A percentile compares a stretch with the other conserved stretches of the same genome.
Conservation (phyloP, 2,329 filamentous ascomycete genomes). For the Setomelanomma holmii region DNA sequence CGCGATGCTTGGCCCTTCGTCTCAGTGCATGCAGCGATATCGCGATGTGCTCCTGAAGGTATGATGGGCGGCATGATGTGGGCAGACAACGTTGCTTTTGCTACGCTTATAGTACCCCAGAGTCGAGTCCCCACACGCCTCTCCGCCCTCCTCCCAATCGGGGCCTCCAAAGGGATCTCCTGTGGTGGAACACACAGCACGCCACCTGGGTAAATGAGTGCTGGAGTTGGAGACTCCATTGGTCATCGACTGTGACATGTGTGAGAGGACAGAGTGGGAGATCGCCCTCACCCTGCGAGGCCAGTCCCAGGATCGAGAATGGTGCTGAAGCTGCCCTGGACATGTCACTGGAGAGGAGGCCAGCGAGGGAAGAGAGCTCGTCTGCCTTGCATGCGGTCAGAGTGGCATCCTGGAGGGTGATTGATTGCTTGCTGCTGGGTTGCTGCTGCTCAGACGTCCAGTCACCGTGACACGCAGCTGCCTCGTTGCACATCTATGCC, state of each 20-base stretch:
- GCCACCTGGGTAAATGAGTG: slow-evolving; percentile 20
- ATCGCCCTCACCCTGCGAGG: slow-evolving; percentile 17
- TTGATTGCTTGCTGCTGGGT: slow-evolving; percentile 1
- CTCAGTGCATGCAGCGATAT: slow-evolving; percentile 21
- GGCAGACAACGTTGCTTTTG: slow-evolving; percentile 19
- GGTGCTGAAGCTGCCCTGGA: background rate
- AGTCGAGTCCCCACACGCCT: slow-evolving; percentile 25
- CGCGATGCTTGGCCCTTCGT: background rate
- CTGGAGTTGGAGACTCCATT: slow-evolving; percentile 10
- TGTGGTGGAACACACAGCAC: slow-evolving; percentile 25
- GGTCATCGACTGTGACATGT: slow-evolving; percentile 18
- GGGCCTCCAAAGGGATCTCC: slow-evolving; percentile 3
- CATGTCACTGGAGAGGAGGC: background rate
- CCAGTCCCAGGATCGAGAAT: background rate
- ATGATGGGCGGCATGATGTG: slow-evolving; percentile 7
- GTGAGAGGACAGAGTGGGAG: slow-evolving; percentile 16
- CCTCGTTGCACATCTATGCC: slow-evolving; percentile 11
- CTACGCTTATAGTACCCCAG: slow-evolving; percentile 27
- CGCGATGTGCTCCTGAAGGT: slow-evolving; percentile 15
- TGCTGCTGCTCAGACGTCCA: background rate
- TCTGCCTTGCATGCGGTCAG: slow-evolving; percentile 1
- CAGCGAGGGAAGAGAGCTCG: background rate
- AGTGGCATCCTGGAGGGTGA: slow-evolving; percentile 3
- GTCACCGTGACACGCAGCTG: slow-evolving; percentile 12
- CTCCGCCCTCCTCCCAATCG: slow-evolving; percentile 11